Base-by-base conservation (phyloP, 2,329 filamentous ascomycete genomes). In the Talaromyces sp. region DNA sequence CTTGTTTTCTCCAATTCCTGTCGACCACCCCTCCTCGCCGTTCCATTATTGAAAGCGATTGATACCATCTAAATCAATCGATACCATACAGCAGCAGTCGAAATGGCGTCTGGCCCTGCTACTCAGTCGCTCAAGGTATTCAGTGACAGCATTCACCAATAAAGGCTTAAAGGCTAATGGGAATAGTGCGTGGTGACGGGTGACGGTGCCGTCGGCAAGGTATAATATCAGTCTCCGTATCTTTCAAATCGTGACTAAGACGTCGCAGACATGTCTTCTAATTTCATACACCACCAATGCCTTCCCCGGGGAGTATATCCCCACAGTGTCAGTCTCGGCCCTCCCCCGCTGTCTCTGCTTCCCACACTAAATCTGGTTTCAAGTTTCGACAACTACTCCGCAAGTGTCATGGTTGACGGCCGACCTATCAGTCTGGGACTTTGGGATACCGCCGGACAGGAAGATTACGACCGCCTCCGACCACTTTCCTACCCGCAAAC, bases 241-340 rank as follows among this genome's bases (percentile, higher is more conserved):
- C 54, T 54, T 5, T 19, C 9, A 50, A 26, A 13, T 19, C 4
- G 13, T 26, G 24, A 17, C 49, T 52, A 52, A 52, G 13, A 11
- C 26, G 64, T 64, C 59, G 51, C 65, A 97, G 93, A 99, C 95
- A 84, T 99, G 95, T 83, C 88, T 99, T 63, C 88, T 99, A 71
- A 99, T 99, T 76, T 98, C 93, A 58, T 99, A 99, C 82, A 98
- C 95, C 65, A 99, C 95, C 65, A 99, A 98, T 82, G 95, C 95
- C 67, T 99, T 99, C 77, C 95, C 95, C n/a, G 95, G 95, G 78
- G 95, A 99, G 84, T 99, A 99, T 80, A 98, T 99, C 70, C 95
- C 95, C 68, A 99, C 95, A 70, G 95, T 99, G 75, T 78, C 67
- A 69, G 75, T 76, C 54, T 27, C 21, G 14, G 9, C 26, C 26